A percentile compares a stretch with the other conserved stretches of the same genome.
phyloP scores from a whole-genome alignment of 2,329 filamentous ascomycete genomes.

The Ascocoryne sarcoides region DNA sequence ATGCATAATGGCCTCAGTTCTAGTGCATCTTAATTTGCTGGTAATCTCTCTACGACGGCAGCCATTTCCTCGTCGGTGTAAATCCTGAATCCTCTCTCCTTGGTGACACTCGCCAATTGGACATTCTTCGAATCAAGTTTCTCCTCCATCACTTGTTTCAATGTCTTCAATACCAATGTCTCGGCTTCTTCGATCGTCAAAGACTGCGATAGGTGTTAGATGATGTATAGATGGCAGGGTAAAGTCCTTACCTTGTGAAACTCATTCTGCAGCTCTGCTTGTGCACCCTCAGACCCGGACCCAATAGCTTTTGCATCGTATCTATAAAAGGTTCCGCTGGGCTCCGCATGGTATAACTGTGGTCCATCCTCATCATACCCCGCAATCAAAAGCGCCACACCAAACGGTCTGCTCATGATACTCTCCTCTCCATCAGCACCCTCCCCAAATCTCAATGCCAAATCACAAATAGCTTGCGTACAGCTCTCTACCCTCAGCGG shows the following conservation, averaged over 20 bases:
- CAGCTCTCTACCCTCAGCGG: constrained; percentile 91
- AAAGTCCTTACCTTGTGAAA: constrained; percentile 74
- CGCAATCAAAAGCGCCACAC: constrained; percentile 91
- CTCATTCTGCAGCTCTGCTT: constrained; percentile 96
- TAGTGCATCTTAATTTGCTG: constrained; percentile 54
- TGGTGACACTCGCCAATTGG: constrained; percentile 93
- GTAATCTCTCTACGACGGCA: constrained; percentile 75
- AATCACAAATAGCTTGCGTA: constrained; percentile 96
- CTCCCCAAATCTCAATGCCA: constrained; percentile 93
- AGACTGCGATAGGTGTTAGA: constrained; percentile 42
- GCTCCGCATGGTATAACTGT: constrained; percentile 95
- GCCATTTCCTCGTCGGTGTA: constrained; percentile 98
- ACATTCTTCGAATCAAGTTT: constrained; percentile 99
- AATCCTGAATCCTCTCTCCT: constrained; percentile 96
- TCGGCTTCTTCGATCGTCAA: constrained; percentile 89
- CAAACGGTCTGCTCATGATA: constrained; percentile 96
- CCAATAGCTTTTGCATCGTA: constrained; percentile 99
- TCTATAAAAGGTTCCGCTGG: constrained; percentile 95
- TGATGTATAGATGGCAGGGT: not conserved
- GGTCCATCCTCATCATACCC: constrained; percentile 97
- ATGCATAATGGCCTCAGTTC: too few species aligned
- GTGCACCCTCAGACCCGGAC: constrained; percentile 91
- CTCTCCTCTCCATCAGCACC: constrained; percentile 96
- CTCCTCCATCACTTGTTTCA: constrained; percentile 99
- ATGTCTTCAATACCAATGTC: constrained; percentile 88